A percentile compares a stretch with the other conserved stretches of the same genome.
These are phyloP conservation scores for Mercurialis annua DNA, from an alignment of 345 rosid species.

Conservation along the genomic window DNA sequence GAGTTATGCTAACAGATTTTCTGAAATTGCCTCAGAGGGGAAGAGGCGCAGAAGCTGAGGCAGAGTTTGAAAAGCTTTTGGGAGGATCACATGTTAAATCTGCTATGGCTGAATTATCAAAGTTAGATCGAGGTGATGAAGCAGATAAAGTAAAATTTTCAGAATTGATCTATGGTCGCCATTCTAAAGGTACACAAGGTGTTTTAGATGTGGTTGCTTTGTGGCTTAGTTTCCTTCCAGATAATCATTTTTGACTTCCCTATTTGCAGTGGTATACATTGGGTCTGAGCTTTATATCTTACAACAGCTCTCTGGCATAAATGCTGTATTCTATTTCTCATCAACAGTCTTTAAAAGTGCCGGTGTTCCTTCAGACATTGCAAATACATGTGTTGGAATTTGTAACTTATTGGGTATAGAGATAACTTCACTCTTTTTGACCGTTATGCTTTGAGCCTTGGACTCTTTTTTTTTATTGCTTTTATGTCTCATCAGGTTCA, in stretches of 20 bases:
- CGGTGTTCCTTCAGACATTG: slow-evolving; percentile 84
- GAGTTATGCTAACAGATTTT: slow-evolving; percentile 7
- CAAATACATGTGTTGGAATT: slow-evolving; percentile 74
- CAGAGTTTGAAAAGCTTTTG: slow-evolving; percentile 66
- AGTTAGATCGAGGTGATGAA: slow-evolving; percentile 68
- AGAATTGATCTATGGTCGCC: slow-evolving; percentile 65
- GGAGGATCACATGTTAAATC: slow-evolving; percentile 70
- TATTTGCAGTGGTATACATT: slow-evolving; percentile 91
- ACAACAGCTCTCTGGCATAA: slow-evolving; percentile 97
- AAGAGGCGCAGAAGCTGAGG: slow-evolving; percentile 83
- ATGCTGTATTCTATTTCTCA: slow-evolving; percentile 93
- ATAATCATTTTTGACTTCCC: slow-evolving; percentile 36
- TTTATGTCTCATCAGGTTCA: slow-evolving; percentile 51
- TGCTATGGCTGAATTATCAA: slow-evolving; percentile 75
- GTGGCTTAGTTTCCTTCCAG: slow-evolving; percentile 18
- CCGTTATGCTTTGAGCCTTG: slow-evolving; percentile 7
- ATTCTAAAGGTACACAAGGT: slow-evolving; percentile 53
- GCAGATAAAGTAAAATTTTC: slow-evolving; percentile 54
- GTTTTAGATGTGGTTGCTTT: slow-evolving; percentile 18
- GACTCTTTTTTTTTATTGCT: slow-evolving; percentile 16
- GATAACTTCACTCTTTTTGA: slow-evolving; percentile 10
- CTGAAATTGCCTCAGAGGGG: slow-evolving; percentile 55
- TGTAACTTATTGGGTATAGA: slow-evolving; percentile 70
- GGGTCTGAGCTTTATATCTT: slow-evolving; percentile 91
- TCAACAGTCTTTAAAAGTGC: slow-evolving; percentile 88